phyloP scores from a whole-genome alignment of 495 filamentous ascomycete genomes.

The Penicillium maclennaniae region DNA sequence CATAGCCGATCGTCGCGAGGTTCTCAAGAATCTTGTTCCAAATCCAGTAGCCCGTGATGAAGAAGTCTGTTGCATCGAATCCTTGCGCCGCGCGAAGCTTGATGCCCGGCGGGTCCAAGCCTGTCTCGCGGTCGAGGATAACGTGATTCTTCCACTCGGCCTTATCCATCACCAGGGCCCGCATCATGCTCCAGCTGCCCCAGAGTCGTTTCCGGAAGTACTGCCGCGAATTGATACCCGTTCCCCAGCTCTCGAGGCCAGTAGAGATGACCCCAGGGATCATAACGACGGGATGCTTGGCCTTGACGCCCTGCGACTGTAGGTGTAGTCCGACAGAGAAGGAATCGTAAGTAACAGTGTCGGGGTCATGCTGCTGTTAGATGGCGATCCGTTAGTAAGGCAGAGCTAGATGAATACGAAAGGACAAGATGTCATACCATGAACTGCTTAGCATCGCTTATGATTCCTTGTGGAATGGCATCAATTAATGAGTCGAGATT shows the following conservation, averaged over 20 bases:
- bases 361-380: conserved; percentile 71
- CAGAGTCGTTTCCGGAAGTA: conserved; percentile 93
- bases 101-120: conserved; percentile 86
- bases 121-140: conserved; percentile 90
- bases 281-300: conserved; percentile 89
- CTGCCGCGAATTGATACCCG: conserved; percentile 68
- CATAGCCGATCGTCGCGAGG: conserved; percentile 90
- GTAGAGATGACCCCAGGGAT: conserved; percentile 97
- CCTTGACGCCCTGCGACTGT: conserved; percentile 75
- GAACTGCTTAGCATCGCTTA: conserved; percentile 78
- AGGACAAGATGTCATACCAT: conserved; percentile 49
- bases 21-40: conserved; percentile 99
- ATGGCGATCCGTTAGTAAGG: conserved; percentile 1
- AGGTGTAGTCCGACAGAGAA: conserved; percentile 85
- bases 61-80: conserved; percentile 97
- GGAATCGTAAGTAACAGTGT: conserved; percentile 85
- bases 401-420: neutral
- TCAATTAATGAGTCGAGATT: conserved; percentile 81
- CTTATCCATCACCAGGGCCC: conserved; percentile 87
- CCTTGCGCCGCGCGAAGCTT: conserved; percentile 94
- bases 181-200: conserved; percentile 99
- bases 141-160: conserved; percentile 92
- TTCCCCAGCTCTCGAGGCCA: conserved; percentile 95
- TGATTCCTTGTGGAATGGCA: conserved; percentile 74
- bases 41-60: conserved; percentile 85